Conservation (phyloP, 371 early-diverging fungal genomes). For the Umbelopsis sp. region DNA sequence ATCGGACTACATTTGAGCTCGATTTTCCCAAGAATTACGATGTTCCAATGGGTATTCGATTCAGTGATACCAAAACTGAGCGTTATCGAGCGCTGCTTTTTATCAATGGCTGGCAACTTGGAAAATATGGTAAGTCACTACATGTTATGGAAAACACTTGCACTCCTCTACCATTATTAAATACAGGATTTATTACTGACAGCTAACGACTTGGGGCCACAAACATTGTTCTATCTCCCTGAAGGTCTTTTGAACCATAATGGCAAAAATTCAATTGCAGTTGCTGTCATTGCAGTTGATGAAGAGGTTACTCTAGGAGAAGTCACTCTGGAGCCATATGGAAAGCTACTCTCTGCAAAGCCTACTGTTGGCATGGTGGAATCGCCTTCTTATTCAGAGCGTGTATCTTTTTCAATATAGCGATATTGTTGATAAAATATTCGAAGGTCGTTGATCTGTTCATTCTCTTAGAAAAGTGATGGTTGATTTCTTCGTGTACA, state of each 20-base stretch:
- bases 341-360: constrained; percentile 21
- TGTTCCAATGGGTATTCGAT: constrained; percentile 20
- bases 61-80: constrained; percentile 20
- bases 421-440: too few relatives aligned
- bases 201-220: constrained; percentile 31
- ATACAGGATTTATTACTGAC: too few relatives aligned
- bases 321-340: constrained; percentile 23
- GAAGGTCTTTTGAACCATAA: constrained; percentile 31
- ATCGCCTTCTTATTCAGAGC: constrained; percentile 16
- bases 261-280: constrained; percentile 26
- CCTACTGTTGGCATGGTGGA: constrained; percentile 23
- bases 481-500: too few relatives aligned
- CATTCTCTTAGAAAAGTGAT: too few relatives aligned
- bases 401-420: too few relatives aligned
- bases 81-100: constrained; percentile 26
- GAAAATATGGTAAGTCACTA: constrained; percentile 4
- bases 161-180: too few relatives aligned
- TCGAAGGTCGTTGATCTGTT: too few relatives aligned
- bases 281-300: constrained; percentile 28
- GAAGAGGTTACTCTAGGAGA: constrained; percentile 22
- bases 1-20: constrained; percentile 20
- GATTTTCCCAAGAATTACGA: constrained; percentile 18
- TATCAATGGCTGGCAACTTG: constrained; percentile 35
- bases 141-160: too few relatives aligned
- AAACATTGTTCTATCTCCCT: constrained; percentile 26